Evolutionary conservation across 2,329 filamentous ascomycete genomes (phyloP).

Genomic region (Diaporthe caulivora): DNA sequence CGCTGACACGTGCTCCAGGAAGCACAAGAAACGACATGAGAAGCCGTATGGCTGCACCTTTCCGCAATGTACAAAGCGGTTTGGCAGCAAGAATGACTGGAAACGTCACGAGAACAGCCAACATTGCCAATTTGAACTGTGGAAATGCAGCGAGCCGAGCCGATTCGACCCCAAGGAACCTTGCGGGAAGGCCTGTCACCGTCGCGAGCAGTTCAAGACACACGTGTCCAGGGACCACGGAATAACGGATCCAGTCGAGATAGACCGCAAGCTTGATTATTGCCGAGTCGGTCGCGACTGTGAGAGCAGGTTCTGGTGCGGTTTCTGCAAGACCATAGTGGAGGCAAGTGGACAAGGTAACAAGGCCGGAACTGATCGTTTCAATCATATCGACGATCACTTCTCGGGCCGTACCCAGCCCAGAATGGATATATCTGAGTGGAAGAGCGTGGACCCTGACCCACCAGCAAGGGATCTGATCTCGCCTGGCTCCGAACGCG

Average conservation of each 20-base stretch:
- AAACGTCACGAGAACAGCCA: constrained; percentile 89
- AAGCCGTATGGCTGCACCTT: constrained; percentile 88
- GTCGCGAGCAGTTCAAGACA: constrained; percentile 68
- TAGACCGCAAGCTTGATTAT: constrained; percentile 61
- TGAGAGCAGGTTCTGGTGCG: constrained; percentile 84
- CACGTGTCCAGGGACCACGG: constrained; percentile 71
- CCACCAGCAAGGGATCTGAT: constrained; percentile 30
- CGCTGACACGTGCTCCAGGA: constrained; percentile 63
- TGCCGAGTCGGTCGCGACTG: constrained; percentile 75
- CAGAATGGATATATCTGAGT: constrained; percentile 65
- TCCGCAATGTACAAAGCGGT: constrained; percentile 74
- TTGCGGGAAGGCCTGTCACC: constrained; percentile 72
- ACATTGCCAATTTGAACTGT: constrained; percentile 79
- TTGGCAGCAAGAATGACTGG: constrained; percentile 96
- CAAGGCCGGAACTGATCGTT: constrained; percentile 64
- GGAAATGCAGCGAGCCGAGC: constrained; percentile 71
- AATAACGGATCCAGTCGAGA: constrained; percentile 45
- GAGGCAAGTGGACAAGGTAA: constrained; percentile 61
- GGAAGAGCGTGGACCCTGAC: constrained; percentile 58
- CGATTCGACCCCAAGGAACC: constrained; percentile 40
- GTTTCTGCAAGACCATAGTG: constrained; percentile 77
- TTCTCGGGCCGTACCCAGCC: constrained; percentile 65
- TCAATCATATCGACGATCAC: constrained; percentile 82
- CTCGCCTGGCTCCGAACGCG: constrained; percentile 17
- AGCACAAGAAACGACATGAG: constrained; percentile 85